Base-by-base conservation (phyloP, 2,329 filamentous ascomycete species). In the Cephalotrichum gorgonifer region DNA sequence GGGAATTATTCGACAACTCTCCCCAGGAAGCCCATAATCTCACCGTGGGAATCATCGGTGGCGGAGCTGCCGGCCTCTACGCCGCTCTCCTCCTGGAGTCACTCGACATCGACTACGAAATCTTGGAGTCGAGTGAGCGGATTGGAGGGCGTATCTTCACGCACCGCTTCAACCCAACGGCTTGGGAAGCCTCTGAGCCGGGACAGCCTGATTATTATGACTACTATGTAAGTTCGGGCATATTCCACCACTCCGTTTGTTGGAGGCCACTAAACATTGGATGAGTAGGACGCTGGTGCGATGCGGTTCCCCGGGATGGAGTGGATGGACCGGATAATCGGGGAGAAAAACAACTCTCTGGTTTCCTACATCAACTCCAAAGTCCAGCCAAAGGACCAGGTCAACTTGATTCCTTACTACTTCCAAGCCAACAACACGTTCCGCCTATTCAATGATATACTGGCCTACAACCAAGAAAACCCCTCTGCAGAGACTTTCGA, bases 241-340 rank as follows among this genome's bases (percentile, higher is more conserved):
- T n/a, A 23, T 9, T 8, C 28, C 12, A 12, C 4, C 3, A 4
- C 3, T 35, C 6, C 15, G 9, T 9, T 20, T 27, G 20, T 7
- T 2, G 6, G 9, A 9, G 17, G 12, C 15, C 4, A 30, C 49
- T 55, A 5, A 30, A 6, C 6, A 54, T 47, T 23, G 1, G 1
- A n/a, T n/a, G n/a, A 20, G 8, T 54, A 61, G 47, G 67, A 69
- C 49, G 59, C 69, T 6, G 67, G 66, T 3, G 68, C 67, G 0
- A 70, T 70, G 68, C 52, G 67, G 4, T 69, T 65, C 35, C 67
- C 66, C 0, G 55, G 65, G 6, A 67, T 60, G 51, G 25, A 50
- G 2, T 57, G 60, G 46, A 64, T 61, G 61, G 53, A 56, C 20
- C 54, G 55, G 28, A 41, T 58, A 28, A 53, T 57, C 20, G 56